A percentile compares a stretch with the other conserved stretches of the same genome.
Evolutionary conservation across 306 rosid genomes (phyloP).

Genomic region (Betula pendula): DNA sequence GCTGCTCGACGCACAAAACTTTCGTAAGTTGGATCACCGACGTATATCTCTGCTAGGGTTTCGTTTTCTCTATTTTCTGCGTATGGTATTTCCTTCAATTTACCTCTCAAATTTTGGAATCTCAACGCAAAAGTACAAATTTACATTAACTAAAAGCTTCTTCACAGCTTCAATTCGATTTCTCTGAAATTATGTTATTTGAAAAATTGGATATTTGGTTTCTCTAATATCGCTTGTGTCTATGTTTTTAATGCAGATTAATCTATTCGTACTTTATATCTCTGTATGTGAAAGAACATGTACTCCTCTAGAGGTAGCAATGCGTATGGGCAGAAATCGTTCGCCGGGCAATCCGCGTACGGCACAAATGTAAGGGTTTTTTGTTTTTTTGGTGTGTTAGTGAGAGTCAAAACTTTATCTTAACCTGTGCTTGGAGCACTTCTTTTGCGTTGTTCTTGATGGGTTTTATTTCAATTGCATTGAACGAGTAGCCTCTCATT

Average conservation of each 20-base stretch:
- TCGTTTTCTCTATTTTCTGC: not conserved
- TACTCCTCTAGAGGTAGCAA: slow-evolving; percentile 86
- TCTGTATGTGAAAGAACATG: slow-evolving; percentile 50
- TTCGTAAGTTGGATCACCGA: not conserved
- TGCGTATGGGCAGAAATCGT: slow-evolving; percentile 80
- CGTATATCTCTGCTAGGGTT: slow-evolving; percentile 7
- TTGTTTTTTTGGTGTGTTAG: not conserved
- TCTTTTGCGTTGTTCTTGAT: not conserved
- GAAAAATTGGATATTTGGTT: not conserved
- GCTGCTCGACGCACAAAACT: not conserved
- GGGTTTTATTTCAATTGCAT: not conserved
- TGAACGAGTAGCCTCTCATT: not conserved
- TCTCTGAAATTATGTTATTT: not conserved
- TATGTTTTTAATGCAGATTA: slow-evolving; percentile 21
- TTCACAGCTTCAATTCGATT: not conserved
- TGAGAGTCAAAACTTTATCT: not conserved
- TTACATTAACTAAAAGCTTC: not conserved
- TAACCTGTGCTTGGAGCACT: not conserved
- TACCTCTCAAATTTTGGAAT: not conserved
- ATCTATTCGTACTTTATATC: not conserved
- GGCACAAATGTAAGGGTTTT: slow-evolving; percentile 63
- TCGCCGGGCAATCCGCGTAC: slow-evolving; percentile 77
- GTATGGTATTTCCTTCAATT: not conserved
- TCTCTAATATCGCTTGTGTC: slow-evolving; percentile 2
- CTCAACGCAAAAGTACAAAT: not conserved